Base-by-base conservation (phyloP, 768 basidiomycete species). In the Termitomyces sp. region DNA sequence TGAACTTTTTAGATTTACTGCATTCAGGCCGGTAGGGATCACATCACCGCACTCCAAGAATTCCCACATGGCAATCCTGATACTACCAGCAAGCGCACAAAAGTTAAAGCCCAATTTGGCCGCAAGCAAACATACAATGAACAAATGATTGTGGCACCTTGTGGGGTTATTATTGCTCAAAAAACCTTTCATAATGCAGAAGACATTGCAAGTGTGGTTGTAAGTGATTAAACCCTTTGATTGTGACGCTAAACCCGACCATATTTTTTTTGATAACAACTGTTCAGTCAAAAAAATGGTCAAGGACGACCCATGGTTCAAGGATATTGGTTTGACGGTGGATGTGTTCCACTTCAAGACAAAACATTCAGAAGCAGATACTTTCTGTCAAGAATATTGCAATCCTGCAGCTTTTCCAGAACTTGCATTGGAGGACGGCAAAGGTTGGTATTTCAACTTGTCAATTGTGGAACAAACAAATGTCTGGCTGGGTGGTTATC, bases 401-500 rank as follows among this genome's bases (percentile, higher is more conserved):
- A 70, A 71, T 53, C 71, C 71, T 0, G 68, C 64, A 52, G n/a
- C 44, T 0, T 79, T 70, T 57, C 68, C 68, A 1, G 75, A 78
- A 33, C 64, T 80, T 2, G 20, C 44, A 0, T 59, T 40, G 0
- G 52, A 62, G 2, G 62, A 69, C n/a, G 61, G 62, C 0, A n/a
- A n/a, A n/a, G 58, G 59, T 15, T 80, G 75, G 75, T 22, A 46
- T 0, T 77, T 80, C 60, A 80, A 79, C 40, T 73, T 70, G 0
- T 79, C 73, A 0, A 58, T 64, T 1, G 70, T 72, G 0, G 73
- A 80, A 45, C 74, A 76, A 50, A 59, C 66, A 0, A 80, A 80
- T 55, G 67, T 65, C 0, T 79, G 78, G 78, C 50, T 66, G 0
- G 68, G 72, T 0, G 69, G 69, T 58, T 75, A 59, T 51, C 64